Evolutionary conservation across 129 eudicot genomes (phyloP), one percentile per base, ranked within the genome.

Genomic region (Gnaphalium uliginosum): DNA sequence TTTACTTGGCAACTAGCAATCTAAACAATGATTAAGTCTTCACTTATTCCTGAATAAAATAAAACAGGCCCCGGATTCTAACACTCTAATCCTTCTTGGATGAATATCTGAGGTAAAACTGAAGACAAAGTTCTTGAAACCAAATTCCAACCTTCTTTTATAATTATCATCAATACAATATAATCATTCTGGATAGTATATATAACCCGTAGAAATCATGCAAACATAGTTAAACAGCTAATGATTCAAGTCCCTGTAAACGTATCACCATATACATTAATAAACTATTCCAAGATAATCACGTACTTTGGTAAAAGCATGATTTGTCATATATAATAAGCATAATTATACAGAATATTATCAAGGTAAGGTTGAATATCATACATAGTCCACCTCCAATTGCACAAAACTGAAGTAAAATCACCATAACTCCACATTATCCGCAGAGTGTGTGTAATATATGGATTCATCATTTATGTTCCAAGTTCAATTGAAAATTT

Each of bases 271-370:
- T 23, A 64, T 50, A 65, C 32, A 65, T 30, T 5, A 30, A 30
- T 30, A 30, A 30, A 6, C 33, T 65, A 50, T 35, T 75, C 65
- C 53, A 65, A 50, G 62, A 75, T 30, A 64, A 75, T 48, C 53
- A 50, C 32, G 54, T 21, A 48, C 27, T 50, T 19, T 23, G 13
- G 51, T 64, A 10, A n/a, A 21, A 23, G 61, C 48, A 5, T 27
- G 33, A n/a, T n/a, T n/a, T n/a, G n/a, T n/a, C n/a, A n/a, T n/a
- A n/a, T n/a, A n/a, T n/a, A n/a, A n/a, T n/a, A n/a, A n/a, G n/a
- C n/a, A n/a, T n/a, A n/a, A n/a, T n/a, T n/a, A n/a, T n/a, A n/a
- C n/a, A n/a, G n/a, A n/a, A n/a, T n/a, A n/a, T n/a, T n/a, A n/a
- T n/a, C n/a, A n/a, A n/a, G n/a, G n/a, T n/a, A n/a, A n/a, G n/a